Conservation (phyloP, 331 rosid species). For the Malus hybrid region DNA sequence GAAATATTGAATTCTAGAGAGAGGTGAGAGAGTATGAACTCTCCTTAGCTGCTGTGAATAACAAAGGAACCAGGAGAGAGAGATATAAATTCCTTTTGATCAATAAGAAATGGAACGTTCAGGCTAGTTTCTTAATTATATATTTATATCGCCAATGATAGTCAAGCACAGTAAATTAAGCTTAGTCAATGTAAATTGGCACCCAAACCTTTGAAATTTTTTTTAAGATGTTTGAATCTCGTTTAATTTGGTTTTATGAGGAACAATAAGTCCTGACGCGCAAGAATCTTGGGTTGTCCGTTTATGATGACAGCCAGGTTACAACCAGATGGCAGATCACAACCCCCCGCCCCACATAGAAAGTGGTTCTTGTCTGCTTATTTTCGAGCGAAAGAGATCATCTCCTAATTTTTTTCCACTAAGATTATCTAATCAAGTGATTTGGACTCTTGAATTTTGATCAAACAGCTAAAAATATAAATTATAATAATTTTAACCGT, state of each 20-base stretch:
- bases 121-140: not conserved
- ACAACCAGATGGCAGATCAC: slow-evolving; percentile 37
- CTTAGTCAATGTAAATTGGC: not conserved
- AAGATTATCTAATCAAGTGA: too few relatives aligned
- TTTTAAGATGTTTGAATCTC: too few relatives aligned
- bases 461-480: too few relatives aligned
- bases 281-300: too few relatives aligned
- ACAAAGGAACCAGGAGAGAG: slow-evolving; percentile 7
- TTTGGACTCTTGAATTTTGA: too few relatives aligned
- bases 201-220: not conserved
- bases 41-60: slow-evolving; percentile 24
- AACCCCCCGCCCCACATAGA: slow-evolving; percentile 11
- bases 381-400: not conserved
- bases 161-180: slow-evolving; percentile 3
- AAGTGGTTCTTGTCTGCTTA: slow-evolving; percentile 31
- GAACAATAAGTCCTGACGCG: not conserved
- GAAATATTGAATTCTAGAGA: not conserved
- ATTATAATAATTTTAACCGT: rapidly evolving
- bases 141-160: slow-evolving; percentile 5
- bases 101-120: slow-evolving; percentile 3
- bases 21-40: slow-evolving; percentile 2
- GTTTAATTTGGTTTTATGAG: not conserved
- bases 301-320: slow-evolving; percentile 12
- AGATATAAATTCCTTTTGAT: not conserved
- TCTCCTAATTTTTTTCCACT: too few relatives aligned